Percentiles rank a stretch among this genome's conserved stretches.
phyloP scores from a whole-genome alignment of 2,329 filamentous ascomycete species.

The Alternaria conjuncta region DNA sequence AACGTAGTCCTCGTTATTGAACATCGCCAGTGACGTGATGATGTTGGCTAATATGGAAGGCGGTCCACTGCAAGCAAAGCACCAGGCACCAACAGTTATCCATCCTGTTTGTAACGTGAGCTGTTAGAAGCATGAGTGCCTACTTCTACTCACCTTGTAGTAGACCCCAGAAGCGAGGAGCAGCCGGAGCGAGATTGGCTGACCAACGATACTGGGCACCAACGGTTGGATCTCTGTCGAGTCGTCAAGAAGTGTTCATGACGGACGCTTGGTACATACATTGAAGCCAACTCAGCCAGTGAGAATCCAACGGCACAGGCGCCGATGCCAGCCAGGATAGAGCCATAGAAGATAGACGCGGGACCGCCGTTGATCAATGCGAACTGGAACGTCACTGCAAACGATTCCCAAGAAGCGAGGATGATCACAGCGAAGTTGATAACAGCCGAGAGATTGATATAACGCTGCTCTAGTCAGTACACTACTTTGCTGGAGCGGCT shows the following conservation, averaged over 20 bases:
- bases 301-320: slow-evolving; percentile 42
- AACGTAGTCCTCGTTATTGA: slow-evolving; percentile 49
- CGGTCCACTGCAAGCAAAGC: slow-evolving; percentile 35
- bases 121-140: no score
- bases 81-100: slow-evolving; percentile 50
- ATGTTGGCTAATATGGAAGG: slow-evolving; percentile 35
- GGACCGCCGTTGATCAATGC: slow-evolving; percentile 39
- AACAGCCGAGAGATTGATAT: slow-evolving; percentile 34
- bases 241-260: not conserved
- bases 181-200: slow-evolving; percentile 33
- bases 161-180: slow-evolving; percentile 35
- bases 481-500: not conserved
- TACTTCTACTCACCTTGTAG: slow-evolving; percentile 26
- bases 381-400: slow-evolving; percentile 35
- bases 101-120: slow-evolving; percentile 48
- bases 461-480: slow-evolving; percentile 19
- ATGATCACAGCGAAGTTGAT: slow-evolving; percentile 35
- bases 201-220: slow-evolving; percentile 45
- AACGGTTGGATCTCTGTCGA: slow-evolving; percentile 37
- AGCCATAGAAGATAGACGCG: slow-evolving; percentile 38
- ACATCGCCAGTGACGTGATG: slow-evolving; percentile 35
- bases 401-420: slow-evolving; percentile 34
- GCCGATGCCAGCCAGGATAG: slow-evolving; percentile 33
- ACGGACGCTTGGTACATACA: slow-evolving; percentile 20
- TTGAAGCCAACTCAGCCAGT: slow-evolving; percentile 39